phyloP scores from a whole-genome alignment of 129 eudicot genomes.

The Rutidosis leptorrhynchoides region DNA sequence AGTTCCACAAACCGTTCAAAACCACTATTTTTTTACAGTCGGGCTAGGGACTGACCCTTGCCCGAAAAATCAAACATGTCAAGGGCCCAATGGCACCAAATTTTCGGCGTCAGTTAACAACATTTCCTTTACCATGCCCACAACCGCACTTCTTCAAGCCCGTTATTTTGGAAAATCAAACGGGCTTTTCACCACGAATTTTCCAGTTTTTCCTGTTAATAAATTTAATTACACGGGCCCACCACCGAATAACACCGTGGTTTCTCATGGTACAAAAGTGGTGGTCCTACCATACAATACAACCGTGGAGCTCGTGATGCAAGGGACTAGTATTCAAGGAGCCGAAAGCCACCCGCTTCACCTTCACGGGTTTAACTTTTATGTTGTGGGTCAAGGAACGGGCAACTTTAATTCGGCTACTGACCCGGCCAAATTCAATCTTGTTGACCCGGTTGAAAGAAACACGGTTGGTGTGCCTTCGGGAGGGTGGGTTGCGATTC shows the following conservation, averaged over 20 bases:
- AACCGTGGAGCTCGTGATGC: slow-evolving; percentile 57
- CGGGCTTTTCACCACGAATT: slow-evolving; percentile 42
- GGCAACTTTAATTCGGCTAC: slow-evolving; percentile 45
- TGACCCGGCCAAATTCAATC: slow-evolving; percentile 50
- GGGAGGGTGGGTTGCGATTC: slow-evolving; percentile 60
- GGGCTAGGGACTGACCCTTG: slow-evolving; percentile 44
- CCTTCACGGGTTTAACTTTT: slow-evolving; percentile 54
- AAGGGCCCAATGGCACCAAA: slow-evolving; percentile 57
- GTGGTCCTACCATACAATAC: slow-evolving; percentile 49
- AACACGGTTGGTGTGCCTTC: slow-evolving; percentile 58
- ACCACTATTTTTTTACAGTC: slow-evolving; percentile 33
- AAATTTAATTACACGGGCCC: slow-evolving; percentile 53
- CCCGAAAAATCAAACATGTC: slow-evolving; percentile 49
- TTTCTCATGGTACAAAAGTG: slow-evolving; percentile 48
- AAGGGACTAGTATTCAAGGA: slow-evolving; percentile 50
- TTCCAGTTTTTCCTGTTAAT: slow-evolving; percentile 36
- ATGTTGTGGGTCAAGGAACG: slow-evolving; percentile 57
- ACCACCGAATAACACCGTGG: slow-evolving; percentile 62
- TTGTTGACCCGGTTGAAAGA: slow-evolving; percentile 56
- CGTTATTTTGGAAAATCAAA: slow-evolving; percentile 37
- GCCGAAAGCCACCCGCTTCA: too few species aligned
- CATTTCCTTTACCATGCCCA: slow-evolving; percentile 36
- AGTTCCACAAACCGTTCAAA: slow-evolving; percentile 37
- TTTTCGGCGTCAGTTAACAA: slow-evolving; percentile 51
- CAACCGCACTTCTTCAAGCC: slow-evolving; percentile 59